phyloP scores from a whole-genome alignment of 805 yeast species.

The Candida suzukii region DNA sequence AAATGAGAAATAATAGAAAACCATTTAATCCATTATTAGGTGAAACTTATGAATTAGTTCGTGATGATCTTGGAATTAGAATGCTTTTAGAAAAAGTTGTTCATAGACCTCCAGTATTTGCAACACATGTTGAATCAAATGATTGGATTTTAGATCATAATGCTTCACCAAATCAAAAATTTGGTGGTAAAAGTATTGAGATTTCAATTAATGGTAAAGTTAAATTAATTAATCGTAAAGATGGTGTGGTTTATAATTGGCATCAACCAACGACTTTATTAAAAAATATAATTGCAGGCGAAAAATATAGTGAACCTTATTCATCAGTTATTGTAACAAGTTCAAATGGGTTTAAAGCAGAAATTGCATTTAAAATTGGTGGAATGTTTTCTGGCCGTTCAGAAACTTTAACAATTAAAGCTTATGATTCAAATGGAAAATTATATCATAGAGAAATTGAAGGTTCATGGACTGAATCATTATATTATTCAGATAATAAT shows the following conservation, averaged over 20 bases:
- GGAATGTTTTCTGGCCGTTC: constrained; percentile 85
- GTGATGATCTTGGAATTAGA: constrained; percentile 76
- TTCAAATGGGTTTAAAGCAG: constrained; percentile 61
- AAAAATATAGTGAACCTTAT: constrained; percentile 84
- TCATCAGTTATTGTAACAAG: constrained; percentile 61
- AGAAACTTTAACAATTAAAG: constrained; percentile 51
- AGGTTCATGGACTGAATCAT: constrained; percentile 83
- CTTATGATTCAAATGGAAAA: constrained; percentile 30
- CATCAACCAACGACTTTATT: constrained; percentile 73
- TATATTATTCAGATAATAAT: constrained; percentile 37
- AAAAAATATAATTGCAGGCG: constrained; percentile 90
- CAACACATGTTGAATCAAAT: constrained; percentile 64
- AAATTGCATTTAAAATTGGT: constrained; percentile 68
- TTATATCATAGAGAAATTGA: constrained; percentile 29
- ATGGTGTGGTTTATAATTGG: constrained; percentile 71
- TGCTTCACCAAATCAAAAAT: constrained; percentile 76
- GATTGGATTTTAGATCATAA: constrained; percentile 62
- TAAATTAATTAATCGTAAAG: constrained; percentile 44
- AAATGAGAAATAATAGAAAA: constrained; percentile 71
- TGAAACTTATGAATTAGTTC: constrained; percentile 84
- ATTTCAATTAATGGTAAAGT: constrained; percentile 68
- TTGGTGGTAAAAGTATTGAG: constrained; percentile 94
- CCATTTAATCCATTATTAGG: constrained; percentile 95
- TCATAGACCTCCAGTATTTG: constrained; percentile 84
- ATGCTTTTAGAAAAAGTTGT: constrained; percentile 77